Evolutionary conservation across 1,284 basidiomycete genomes (phyloP).

Genomic region (Austropuccinia psidii): DNA sequence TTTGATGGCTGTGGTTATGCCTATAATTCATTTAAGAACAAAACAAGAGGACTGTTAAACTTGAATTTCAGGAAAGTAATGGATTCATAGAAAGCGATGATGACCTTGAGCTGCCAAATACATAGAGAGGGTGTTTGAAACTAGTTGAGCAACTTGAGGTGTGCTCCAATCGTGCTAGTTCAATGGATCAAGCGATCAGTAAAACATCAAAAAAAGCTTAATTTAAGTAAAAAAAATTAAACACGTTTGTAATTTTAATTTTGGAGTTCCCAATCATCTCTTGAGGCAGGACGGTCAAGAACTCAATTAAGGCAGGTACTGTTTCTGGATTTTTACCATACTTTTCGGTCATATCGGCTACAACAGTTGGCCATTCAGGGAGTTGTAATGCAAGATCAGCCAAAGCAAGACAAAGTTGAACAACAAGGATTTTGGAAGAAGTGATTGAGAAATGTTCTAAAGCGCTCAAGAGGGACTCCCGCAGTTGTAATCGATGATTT

Average conservation of each 20-base stretch:
- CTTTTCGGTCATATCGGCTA: slow-evolving; percentile 71
- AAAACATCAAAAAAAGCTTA: background rate
- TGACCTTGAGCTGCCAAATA: slow-evolving; percentile 32
- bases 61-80: background rate
- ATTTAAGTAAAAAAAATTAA: background rate
- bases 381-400: slow-evolving; percentile 86
- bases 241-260: slow-evolving; percentile 66
- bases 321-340: slow-evolving; percentile 77
- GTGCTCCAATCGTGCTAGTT: slow-evolving; percentile 33
- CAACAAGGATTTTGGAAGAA: slow-evolving; percentile 68
- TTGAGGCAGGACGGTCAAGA: slow-evolving; percentile 84
- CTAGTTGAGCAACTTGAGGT: slow-evolving; percentile 16
- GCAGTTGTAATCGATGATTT: slow-evolving; percentile 64
- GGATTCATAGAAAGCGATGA: too few species aligned
- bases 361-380: slow-evolving; percentile 74
- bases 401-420: slow-evolving; percentile 81
- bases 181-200: background rate
- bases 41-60: slow-evolving; percentile 59
- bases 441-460: slow-evolving; percentile 61
- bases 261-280: slow-evolving; percentile 76
- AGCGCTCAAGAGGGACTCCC: slow-evolving; percentile 76
- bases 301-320: slow-evolving; percentile 77
- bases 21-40: slow-evolving; percentile 61
- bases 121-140: slow-evolving; percentile 29
- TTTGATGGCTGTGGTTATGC: slow-evolving; percentile 45